These are phyloP conservation scores for Lichtheimia ornata DNA, from an alignment of 371 early-diverging fungal genomes.

Conservation along the genomic window DNA sequence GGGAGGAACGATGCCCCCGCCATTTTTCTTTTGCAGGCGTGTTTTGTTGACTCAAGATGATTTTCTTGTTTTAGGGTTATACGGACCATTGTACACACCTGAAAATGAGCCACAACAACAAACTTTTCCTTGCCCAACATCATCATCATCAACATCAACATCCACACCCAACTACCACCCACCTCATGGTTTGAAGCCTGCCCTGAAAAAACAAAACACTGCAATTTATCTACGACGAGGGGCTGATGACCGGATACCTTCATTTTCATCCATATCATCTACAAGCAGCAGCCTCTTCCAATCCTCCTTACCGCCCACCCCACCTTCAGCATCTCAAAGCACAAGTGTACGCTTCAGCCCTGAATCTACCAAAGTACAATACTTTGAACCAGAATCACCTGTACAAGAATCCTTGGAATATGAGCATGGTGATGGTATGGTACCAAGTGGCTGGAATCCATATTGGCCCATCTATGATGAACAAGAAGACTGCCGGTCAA, in stretches of 20 bases:
- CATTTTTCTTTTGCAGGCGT: no score
- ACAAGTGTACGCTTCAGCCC: constrained; percentile 24
- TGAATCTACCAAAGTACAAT: constrained; percentile 19
- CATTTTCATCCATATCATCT: constrained; percentile 7
- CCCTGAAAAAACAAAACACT: constrained; percentile 12
- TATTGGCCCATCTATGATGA: constrained; percentile 11
- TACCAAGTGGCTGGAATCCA: not conserved
- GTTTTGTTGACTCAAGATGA: no score
- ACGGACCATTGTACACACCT: constrained; percentile 35
- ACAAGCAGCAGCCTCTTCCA: constrained; percentile 1
- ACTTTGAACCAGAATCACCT: constrained; percentile 24
- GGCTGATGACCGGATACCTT: not conserved
- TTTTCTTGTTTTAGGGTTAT: constrained; percentile 29
- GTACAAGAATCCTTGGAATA: constrained; percentile 12
- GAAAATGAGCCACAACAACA: constrained; percentile 9
- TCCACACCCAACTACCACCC: not conserved
- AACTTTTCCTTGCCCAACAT: not conserved
- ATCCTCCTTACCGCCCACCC: not conserved
- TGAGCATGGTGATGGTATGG: not conserved
- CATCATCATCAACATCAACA: constrained; percentile 1
- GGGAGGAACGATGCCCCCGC: no score
- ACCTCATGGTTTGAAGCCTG: constrained; percentile 19
- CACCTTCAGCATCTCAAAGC: constrained; percentile 3
- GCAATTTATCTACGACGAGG: constrained; percentile 2
- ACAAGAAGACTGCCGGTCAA: not conserved